Evolutionary conservation across 176 grass and related monocot species (phyloP), one percentile per base, ranked within the genome.

Genomic region (Hyparrhenia diplandra): DNA sequence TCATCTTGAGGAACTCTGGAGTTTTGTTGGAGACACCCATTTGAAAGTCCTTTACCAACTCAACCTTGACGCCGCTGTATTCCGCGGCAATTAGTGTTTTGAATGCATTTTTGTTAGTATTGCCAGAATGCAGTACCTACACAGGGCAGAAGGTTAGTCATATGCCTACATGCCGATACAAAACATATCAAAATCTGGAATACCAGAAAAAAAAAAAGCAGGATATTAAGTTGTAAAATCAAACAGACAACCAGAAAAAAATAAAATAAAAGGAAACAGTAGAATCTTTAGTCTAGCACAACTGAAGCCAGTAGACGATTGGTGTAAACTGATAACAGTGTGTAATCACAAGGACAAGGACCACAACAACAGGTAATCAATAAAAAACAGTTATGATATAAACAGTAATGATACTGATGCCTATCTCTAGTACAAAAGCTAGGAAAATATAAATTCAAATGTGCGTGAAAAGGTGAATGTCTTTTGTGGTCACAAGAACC

Each of bases 1-100:
- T 97, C 87, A 94, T 94, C 75, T 92, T 92, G 36, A 97, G 76
- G 86, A 85, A 97, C 46, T 92, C 83, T 4, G 87, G 87, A 67
- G 89, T 90, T 63, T 90, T 92, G 82, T 97, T 94, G 67, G 91
- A 84, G 4, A 97, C 89, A 61, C 91, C 91, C 91, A 97, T 97
- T 78, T 92, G 71, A 81, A 97, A 97, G 37, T 90, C 60, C 65
- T 97, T 92, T 4, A 17, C 89, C 21, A 94, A 79, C n/a, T 90
- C 89, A 65, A 97, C 49, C 74, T 90, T 80, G 11, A 97, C 31
- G 0, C 91, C 85, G 31, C 74, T 80, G 82, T 97, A 97, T 68
- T 92, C 91, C 1, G 91, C 91, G 1, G 74, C 94, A 43, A 97
- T 92, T 37, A 94, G 94, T 41, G 85, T 30, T 84, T 97, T 97